Conservation (phyloP, 1,139 yeast genomes). For the Meyerozyma sp. region DNA sequence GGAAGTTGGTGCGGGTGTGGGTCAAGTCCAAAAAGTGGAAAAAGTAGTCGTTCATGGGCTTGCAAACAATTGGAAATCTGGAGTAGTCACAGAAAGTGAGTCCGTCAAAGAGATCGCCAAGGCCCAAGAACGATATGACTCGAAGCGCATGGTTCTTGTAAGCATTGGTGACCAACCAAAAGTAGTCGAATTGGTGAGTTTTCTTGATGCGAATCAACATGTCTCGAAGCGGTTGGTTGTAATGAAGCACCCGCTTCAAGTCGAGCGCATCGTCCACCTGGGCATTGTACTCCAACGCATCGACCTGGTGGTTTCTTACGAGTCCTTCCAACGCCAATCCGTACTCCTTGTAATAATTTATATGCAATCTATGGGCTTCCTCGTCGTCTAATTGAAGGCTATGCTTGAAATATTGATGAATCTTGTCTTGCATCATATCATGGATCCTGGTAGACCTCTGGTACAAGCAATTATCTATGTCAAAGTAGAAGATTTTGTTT, state of each 20-base stretch:
- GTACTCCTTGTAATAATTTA: conserved; percentile 73
- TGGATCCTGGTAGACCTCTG: conserved; percentile 69
- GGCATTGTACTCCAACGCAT: conserved; percentile 82
- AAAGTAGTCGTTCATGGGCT: conserved; percentile 64
- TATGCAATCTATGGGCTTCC: conserved; percentile 71
- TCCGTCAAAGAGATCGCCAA: conserved; percentile 91
- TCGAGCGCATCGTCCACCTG: conserved; percentile 92
- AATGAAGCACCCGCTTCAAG: conserved; percentile 64
- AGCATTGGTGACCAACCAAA: conserved; percentile 93
- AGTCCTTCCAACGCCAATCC: conserved; percentile 93
- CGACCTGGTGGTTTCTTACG: conserved; percentile 74
- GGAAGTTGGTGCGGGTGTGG: conserved; percentile 45
- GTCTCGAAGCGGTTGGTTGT: conserved; percentile 49
- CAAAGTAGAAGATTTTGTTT: conserved; percentile 69
- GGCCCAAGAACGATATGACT: conserved; percentile 70
- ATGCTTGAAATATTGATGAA: conserved; percentile 73
- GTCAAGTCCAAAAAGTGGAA: conserved; percentile 58
- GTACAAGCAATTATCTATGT: conserved; percentile 88
- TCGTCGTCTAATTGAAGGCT: conserved; percentile 58
- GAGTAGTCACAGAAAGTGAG: conserved; percentile 86
- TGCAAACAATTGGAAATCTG: conserved; percentile 65
- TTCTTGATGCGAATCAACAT: conserved; percentile 43
- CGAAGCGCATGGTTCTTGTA: conserved; percentile 83
- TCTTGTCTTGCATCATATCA: conserved; percentile 81
- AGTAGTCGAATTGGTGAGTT: conserved; percentile 23